Percentiles rank a stretch among this genome's conserved stretches.
Conservation (phyloP, 495 filamentous ascomycete genomes). For the Tuber aestivum region DNA sequence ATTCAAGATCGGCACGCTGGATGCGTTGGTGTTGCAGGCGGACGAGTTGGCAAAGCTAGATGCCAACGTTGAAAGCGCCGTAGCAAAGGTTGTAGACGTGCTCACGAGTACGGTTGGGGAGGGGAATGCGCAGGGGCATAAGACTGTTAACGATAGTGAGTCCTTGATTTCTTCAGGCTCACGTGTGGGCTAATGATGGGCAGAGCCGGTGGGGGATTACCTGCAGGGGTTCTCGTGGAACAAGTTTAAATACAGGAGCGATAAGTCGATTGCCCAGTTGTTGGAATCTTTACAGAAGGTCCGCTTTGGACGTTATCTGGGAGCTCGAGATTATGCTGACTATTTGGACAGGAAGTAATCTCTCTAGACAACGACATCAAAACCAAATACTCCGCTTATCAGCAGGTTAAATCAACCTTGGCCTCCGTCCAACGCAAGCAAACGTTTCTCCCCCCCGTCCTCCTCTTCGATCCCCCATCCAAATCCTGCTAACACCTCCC, state of each 20-base stretch:
- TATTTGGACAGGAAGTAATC: constrained; percentile 60
- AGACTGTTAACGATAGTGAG: constrained; percentile 93
- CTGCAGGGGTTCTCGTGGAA: constrained; percentile 88
- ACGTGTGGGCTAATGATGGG: constrained; percentile 10
- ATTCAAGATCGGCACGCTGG: constrained; percentile 96
- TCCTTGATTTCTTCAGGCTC: constrained; percentile 14
- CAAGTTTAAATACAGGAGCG: constrained; percentile 89
- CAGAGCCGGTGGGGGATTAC: constrained; percentile 91
- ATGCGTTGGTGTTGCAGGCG: constrained; percentile 92
- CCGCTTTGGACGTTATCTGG: constrained; percentile 8
- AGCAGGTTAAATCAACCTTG: constrained; percentile 74
- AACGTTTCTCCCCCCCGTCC: constrained; percentile 75
- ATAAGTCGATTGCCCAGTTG: constrained; percentile 77
- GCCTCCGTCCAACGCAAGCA: constrained; percentile 75
- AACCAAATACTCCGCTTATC: constrained; percentile 86
- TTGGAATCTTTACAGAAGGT: constrained; percentile 84
- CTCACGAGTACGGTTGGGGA: constrained; percentile 72
- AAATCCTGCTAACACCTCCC: constrained; percentile 60
- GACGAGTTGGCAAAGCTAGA: constrained; percentile 91
- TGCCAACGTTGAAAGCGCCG: constrained; percentile 68
- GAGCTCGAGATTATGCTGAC: constrained; percentile 9
- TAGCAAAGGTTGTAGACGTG: constrained; percentile 81
- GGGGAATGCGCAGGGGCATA: constrained; percentile 76
- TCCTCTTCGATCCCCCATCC: constrained; percentile 74
- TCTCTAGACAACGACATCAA: constrained; percentile 94